A percentile compares a stretch with the other conserved stretches of the same genome.
These are phyloP conservation scores for Saccharum officinarum DNA, from an alignment of 176 grass and related monocot genomes.

Conservation along the genomic window DNA sequence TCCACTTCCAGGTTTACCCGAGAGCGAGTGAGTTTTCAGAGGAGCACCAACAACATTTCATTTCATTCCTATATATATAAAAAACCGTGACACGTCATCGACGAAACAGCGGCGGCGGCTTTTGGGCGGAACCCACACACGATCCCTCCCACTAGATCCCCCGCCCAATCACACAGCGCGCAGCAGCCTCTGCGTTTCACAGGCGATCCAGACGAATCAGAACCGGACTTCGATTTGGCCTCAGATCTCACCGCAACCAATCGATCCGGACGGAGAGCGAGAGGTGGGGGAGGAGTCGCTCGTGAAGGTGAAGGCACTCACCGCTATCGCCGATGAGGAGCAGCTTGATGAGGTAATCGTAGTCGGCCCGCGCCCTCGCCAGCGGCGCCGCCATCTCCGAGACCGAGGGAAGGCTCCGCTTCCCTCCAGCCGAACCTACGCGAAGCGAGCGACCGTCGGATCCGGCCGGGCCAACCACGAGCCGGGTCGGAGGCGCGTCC, in stretches of 20 bases:
- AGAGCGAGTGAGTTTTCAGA: not conserved
- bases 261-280: not conserved
- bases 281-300: too few species aligned
- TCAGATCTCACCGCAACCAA: constrained; percentile 1
- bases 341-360: constrained; percentile 46
- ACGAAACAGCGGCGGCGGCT: not conserved
- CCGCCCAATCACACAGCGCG: too few species aligned
- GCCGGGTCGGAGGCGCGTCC: not conserved
- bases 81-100: not conserved
- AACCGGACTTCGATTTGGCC: not conserved
- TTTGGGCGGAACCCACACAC: not conserved
- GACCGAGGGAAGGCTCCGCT: not conserved
- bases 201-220: not conserved
- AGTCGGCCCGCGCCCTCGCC: constrained; percentile 41
- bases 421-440: too few species aligned
- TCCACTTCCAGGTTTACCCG: too few species aligned
- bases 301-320: not conserved
- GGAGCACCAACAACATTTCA: not conserved
- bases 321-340: constrained; percentile 46
- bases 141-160: not conserved
- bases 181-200: not conserved
- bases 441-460: not conserved
- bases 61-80: not conserved
- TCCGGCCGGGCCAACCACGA: not conserved
- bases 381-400: constrained; percentile 29